These are phyloP conservation scores for Plenodomus biglobosus DNA, from an alignment of 2,329 filamentous ascomycete species.

Conservation along the genomic window DNA sequence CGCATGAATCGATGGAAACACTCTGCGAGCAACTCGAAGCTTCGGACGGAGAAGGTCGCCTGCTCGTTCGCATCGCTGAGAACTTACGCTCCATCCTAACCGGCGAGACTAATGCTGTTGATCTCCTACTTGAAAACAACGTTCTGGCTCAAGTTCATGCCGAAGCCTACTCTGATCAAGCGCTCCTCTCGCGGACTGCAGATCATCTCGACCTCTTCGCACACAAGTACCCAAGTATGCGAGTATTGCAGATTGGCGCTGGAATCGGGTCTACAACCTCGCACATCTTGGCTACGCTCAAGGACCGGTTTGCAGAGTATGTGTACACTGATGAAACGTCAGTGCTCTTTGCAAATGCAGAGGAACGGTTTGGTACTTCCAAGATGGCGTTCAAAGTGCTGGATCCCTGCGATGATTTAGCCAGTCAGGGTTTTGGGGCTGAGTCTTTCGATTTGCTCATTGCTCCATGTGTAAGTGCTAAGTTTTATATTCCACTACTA, in stretches of 20 bases:
- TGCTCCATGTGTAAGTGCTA: neutral
- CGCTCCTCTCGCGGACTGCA: slow-evolving; percentile 1
- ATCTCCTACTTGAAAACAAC: slow-evolving; percentile 8
- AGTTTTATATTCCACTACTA: neutral
- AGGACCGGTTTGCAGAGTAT: neutral
- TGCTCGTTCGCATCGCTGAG: neutral
- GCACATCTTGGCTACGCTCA: neutral
- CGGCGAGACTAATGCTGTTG: slow-evolving; percentile 1
- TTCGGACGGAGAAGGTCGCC: slow-evolving; percentile 1
- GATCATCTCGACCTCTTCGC: slow-evolving; percentile 2
- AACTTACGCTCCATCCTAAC: neutral
- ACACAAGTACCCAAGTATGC: slow-evolving; percentile 5
- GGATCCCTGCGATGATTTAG: slow-evolving; percentile 30
- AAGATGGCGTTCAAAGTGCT: neutral
- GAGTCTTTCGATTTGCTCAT: neutral
- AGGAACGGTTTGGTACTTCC: neutral
- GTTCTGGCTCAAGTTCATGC: slow-evolving; percentile 2
- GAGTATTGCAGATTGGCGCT: slow-evolving; percentile 6
- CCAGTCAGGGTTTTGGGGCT: slow-evolving; percentile 8
- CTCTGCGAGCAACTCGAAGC: slow-evolving; percentile 1
- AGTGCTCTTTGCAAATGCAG: neutral
- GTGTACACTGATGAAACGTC: neutral
- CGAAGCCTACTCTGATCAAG: slow-evolving; percentile 1
- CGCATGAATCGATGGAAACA: slow-evolving; percentile 6
- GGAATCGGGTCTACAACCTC: slow-evolving; percentile 2